These are phyloP conservation scores for Globisporangium polare DNA, from an alignment of 352 stramenopile species.

Conservation along the genomic window DNA sequence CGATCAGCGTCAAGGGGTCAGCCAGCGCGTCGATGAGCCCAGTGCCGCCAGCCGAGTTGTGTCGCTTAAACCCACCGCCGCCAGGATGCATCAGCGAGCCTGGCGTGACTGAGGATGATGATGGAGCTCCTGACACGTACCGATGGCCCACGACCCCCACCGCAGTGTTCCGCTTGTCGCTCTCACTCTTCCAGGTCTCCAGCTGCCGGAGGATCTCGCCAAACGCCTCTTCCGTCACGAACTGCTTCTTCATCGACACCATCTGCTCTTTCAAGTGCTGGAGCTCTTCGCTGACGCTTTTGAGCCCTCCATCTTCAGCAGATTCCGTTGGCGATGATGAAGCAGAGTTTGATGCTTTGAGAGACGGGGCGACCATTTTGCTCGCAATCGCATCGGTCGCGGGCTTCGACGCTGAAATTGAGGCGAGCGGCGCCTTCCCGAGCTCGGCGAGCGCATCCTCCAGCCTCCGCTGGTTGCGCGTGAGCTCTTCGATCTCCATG, in stretches of 20 bases:
- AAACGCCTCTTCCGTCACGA: constrained; percentile 44
- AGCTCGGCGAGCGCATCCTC: constrained; percentile 26
- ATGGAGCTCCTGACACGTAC: constrained; percentile 12
- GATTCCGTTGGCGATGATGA: background rate
- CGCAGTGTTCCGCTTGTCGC: constrained; percentile 13
- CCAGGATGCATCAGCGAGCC: constrained; percentile 16
- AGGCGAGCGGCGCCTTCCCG: constrained; percentile 2
- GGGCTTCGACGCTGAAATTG: background rate
- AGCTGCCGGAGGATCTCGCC: constrained; percentile 37
- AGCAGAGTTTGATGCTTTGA: background rate
- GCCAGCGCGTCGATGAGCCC: background rate
- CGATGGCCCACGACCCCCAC: constrained; percentile 33
- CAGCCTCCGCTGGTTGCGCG: constrained; percentile 36
- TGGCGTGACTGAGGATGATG: constrained; percentile 9
- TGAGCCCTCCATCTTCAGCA: background rate
- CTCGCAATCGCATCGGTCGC: background rate
- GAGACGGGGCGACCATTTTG: background rate
- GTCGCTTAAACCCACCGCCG: constrained; percentile 17
- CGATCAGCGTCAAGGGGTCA: background rate
- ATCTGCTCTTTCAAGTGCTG: constrained; percentile 33
- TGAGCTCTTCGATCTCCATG: constrained; percentile 36
- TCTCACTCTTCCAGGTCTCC: constrained; percentile 32
- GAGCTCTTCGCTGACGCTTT: constrained; percentile 31
- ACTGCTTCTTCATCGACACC: constrained; percentile 36
- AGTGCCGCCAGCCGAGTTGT: constrained; percentile 14